These are phyloP conservation scores for Petasospora fabianii DNA, from an alignment of 1,139 yeast species.

Conservation along the genomic window DNA sequence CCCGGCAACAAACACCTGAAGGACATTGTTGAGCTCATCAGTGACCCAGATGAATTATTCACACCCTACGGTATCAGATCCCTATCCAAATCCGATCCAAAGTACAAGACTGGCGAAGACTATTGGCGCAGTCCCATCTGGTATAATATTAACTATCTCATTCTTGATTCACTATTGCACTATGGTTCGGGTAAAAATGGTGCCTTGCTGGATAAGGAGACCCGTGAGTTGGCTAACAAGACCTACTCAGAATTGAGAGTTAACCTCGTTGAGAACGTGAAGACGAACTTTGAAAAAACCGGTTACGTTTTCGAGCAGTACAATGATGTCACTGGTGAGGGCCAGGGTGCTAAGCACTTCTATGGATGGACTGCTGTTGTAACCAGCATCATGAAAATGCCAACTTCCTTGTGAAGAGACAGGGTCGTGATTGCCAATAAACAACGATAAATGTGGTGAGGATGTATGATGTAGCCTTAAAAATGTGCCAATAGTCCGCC, in stretches of 20 bases:
- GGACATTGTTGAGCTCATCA: conserved; percentile 50
- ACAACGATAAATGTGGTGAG: too few species aligned
- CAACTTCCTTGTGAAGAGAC: conserved; percentile 17
- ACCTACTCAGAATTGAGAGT: conserved; percentile 57
- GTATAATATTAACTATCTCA: conserved; percentile 85
- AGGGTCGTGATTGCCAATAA: too few species aligned
- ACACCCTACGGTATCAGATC: conserved; percentile 78
- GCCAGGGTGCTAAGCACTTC: conserved; percentile 84
- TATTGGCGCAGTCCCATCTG: conserved; percentile 97
- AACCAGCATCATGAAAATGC: conserved; percentile 61
- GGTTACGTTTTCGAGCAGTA: conserved; percentile 94
- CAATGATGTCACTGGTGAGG: conserved; percentile 68
- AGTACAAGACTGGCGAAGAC: conserved; percentile 76
- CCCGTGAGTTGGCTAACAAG: conserved; percentile 35
- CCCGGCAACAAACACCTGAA: conserved; percentile 38
- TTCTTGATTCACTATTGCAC: conserved; percentile 63
- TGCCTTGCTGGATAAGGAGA: conserved; percentile 18
- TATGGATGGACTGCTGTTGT: conserved; percentile 92
- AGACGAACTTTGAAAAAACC: conserved; percentile 62
- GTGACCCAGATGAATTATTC: conserved; percentile 75
- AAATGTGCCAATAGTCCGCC: too few species aligned
- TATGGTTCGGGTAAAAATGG: conserved; percentile 38
- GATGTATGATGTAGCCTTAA: too few species aligned
- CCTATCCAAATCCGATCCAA: conserved; percentile 62
- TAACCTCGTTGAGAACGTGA: conserved; percentile 67